phyloP scores from a whole-genome alignment of 1,284 basidiomycete genomes.

The Uromyces viciae-fabae region DNA sequence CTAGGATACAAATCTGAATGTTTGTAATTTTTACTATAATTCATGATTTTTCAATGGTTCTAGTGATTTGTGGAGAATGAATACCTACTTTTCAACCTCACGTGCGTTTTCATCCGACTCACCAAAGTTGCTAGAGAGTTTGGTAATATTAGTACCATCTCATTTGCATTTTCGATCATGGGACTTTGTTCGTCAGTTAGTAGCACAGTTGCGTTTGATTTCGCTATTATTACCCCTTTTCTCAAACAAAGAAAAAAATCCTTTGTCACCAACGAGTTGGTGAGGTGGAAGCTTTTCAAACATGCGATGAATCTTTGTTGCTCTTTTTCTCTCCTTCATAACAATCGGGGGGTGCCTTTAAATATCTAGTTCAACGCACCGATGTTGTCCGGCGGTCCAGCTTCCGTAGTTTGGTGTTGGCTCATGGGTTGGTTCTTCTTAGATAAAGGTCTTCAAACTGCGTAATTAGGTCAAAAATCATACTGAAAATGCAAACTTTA shows the following conservation, averaged over 20 bases:
- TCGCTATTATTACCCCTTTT: neutral
- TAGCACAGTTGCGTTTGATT: constrained; percentile 39
- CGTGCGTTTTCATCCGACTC: neutral
- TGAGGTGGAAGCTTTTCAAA: neutral
- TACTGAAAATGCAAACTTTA: neutral
- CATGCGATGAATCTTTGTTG: neutral
- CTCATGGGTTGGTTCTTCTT: constrained; percentile 46
- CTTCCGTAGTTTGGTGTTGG: constrained; percentile 81
- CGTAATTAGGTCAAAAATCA: neutral
- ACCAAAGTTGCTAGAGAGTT: constrained; percentile 37
- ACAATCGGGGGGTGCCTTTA: neutral
- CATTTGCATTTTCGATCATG: constrained; percentile 45
- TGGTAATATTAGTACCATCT: constrained; percentile 43
- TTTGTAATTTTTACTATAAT: neutral
- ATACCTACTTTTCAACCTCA: neutral
- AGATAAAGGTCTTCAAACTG: constrained; percentile 57
- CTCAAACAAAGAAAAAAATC: neutral
- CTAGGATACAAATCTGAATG: constrained; percentile 45
- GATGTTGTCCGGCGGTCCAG: constrained; percentile 68
- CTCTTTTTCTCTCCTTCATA: neutral
- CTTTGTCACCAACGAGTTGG: neutral
- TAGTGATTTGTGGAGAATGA: neutral
- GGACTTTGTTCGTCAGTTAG: constrained; percentile 41
- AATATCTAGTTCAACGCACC: constrained; percentile 66
- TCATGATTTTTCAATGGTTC: neutral